phyloP scores from a whole-genome alignment of 306 rosid genomes.

The Fagus sylvatica region DNA sequence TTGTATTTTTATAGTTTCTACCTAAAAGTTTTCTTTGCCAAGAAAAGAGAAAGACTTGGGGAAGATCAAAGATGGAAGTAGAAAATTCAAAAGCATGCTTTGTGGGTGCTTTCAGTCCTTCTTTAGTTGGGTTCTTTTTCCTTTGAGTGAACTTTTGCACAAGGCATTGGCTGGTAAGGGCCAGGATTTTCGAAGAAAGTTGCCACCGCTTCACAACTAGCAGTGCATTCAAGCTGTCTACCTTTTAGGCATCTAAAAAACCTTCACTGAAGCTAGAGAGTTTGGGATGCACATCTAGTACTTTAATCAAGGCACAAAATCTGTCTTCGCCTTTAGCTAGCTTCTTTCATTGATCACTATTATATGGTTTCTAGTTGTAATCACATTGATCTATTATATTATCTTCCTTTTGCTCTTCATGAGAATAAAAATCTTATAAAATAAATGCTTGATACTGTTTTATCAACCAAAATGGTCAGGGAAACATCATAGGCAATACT shows the following conservation, averaged over 20 bases:
- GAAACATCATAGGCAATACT: background rate
- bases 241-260: constrained; percentile 49
- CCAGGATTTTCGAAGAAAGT: constrained; percentile 32
- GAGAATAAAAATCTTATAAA: background rate
- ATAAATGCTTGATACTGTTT: background rate
- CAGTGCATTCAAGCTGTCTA: constrained; percentile 81
- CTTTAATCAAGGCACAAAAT: constrained; percentile 28
- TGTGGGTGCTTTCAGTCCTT: constrained; percentile 24
- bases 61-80: constrained; percentile 21
- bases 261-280: background rate
- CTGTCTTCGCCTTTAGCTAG: constrained; percentile 13
- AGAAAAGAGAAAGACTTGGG: constrained; percentile 2
- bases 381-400: background rate
- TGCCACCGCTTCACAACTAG: constrained; percentile 21
- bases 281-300: constrained; percentile 9
- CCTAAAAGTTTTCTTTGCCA: constrained; percentile 26
- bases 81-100: constrained; percentile 38
- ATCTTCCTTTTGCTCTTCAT: background rate
- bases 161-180: constrained; percentile 39
- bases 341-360: constrained; percentile 20
- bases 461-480: background rate
- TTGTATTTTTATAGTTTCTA: constrained; percentile 26
- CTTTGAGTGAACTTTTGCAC: constrained; percentile 13
- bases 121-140: background rate
- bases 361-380: constrained; percentile 11